Conservation (phyloP, 768 basidiomycete species). For the Auricularia auricula-judae region DNA sequence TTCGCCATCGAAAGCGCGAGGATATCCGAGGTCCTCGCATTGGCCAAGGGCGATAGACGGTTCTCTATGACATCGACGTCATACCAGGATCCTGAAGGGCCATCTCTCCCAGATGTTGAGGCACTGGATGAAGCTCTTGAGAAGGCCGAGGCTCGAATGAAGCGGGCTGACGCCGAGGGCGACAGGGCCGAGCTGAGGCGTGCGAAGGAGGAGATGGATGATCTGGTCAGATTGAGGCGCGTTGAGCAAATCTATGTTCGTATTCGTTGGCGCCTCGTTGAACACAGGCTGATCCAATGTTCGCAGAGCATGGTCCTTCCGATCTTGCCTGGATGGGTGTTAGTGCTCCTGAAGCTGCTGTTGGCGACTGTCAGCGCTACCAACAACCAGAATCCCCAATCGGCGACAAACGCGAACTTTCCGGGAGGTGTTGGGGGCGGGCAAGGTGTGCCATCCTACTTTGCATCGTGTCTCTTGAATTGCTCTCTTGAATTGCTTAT, state of each 20-base stretch:
- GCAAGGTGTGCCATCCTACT: conserved; percentile 41
- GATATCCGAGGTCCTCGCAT: not conserved
- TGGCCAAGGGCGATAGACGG: not conserved
- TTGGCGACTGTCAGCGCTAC: conserved; percentile 87
- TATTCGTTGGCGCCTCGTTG: conserved; percentile 5
- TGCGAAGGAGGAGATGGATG: conserved; percentile 59
- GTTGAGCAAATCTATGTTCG: conserved; percentile 91
- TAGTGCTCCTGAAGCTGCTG: conserved; percentile 85
- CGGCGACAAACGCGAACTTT: conserved; percentile 53
- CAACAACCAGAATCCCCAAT: conserved; percentile 47
- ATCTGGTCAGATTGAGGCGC: conserved; percentile 76
- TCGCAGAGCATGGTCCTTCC: conserved; percentile 72
- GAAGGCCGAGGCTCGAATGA: conserved; percentile 45
- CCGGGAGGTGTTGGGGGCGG: conserved; percentile 46
- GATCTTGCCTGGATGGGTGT: conserved; percentile 78
- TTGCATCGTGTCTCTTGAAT: not conserved
- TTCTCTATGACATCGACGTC: conserved; percentile 19
- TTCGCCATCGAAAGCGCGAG: conserved; percentile 21
- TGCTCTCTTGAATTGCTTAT: not conserved
- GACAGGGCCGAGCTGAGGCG: conserved; percentile 40
- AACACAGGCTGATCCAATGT: not conserved
- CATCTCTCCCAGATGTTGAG: conserved; percentile 60
- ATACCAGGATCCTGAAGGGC: conserved; percentile 32
- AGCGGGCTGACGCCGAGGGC: conserved; percentile 32
- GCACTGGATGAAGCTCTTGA: conserved; percentile 61